phyloP scores from a whole-genome alignment of 352 stramenopile species.

The Phytophthora capsici region DNA sequence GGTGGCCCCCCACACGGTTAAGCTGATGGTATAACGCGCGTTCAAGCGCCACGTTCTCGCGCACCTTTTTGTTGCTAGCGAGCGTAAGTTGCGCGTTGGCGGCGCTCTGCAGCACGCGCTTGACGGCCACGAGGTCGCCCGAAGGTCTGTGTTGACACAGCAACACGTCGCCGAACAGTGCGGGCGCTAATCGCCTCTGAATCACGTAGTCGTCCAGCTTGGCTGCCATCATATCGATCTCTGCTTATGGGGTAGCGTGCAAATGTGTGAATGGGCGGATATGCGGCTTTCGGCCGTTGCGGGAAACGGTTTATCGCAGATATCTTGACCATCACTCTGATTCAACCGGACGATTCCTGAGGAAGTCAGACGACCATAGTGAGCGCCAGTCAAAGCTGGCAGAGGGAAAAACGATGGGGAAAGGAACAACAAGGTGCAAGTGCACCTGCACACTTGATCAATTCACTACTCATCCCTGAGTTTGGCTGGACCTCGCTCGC shows the following conservation, averaged over 20 bases:
- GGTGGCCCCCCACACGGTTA: conserved; percentile 63
- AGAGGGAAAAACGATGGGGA: conserved; percentile 28
- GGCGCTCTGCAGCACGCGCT: conserved; percentile 77
- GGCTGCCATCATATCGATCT: conserved; percentile 34
- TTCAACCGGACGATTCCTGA: conserved; percentile 27
- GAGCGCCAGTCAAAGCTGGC: conserved; percentile 14
- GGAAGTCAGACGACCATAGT: conserved; percentile 11
- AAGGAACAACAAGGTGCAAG: conserved; percentile 24
- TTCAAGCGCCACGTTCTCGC: conserved; percentile 84
- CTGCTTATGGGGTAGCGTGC: conserved; percentile 1
- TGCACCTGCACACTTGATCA: conserved; percentile 16
- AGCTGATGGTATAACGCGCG: conserved; percentile 73
- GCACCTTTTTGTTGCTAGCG: conserved; percentile 74
- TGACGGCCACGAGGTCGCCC: conserved; percentile 74
- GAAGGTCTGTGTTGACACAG: conserved; percentile 73
- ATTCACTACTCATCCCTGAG: conserved; percentile 10
- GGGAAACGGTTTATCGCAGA: conserved; percentile 35
- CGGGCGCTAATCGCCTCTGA: conserved; percentile 70
- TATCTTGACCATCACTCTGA: conserved; percentile 33
- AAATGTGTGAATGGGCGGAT: conserved; percentile 33
- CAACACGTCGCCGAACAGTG: conserved; percentile 84
- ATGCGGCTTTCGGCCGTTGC: conserved; percentile 13
- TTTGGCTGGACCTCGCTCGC: conserved; percentile 16
- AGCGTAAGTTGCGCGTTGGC: conserved; percentile 64
- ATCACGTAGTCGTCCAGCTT: conserved; percentile 87